Conservation (phyloP, 306 rosid genomes). For the Vicia sativa region DNA sequence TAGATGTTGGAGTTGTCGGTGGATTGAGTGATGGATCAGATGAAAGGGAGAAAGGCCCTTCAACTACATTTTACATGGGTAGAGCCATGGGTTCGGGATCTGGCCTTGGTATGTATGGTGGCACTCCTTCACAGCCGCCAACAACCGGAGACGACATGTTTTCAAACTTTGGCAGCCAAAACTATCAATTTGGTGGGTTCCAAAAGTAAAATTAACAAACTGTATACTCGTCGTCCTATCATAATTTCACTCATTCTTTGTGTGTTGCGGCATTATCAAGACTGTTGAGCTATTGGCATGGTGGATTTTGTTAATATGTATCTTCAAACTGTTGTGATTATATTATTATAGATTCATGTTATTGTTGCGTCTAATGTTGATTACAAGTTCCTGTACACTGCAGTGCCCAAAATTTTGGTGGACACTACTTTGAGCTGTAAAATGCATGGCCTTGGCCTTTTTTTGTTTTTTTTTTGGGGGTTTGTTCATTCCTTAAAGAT, state of each 20-base stretch:
- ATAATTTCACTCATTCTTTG: constrained; percentile 45
- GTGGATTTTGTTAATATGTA: constrained; percentile 44
- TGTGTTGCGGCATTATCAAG: constrained; percentile 37
- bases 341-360: constrained; percentile 29
- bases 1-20: constrained; percentile 84
- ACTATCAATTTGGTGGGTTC: constrained; percentile 74
- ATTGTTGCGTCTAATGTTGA: constrained; percentile 19
- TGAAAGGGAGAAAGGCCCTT: constrained; percentile 78
- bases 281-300: constrained; percentile 44
- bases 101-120: constrained; percentile 74
- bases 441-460: constrained; percentile 19
- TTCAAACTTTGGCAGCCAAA: constrained; percentile 63
- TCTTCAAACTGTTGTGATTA: constrained; percentile 29
- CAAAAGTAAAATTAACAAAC: constrained; percentile 61
- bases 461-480: not conserved
- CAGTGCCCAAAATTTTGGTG: constrained; percentile 36
- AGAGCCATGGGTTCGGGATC: constrained; percentile 95
- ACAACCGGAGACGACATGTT: constrained; percentile 63
- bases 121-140: constrained; percentile 62
- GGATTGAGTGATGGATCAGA: constrained; percentile 73
- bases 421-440: constrained; percentile 39
- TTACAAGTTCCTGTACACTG: constrained; percentile 32
- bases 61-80: constrained; percentile 78
- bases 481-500: not conserved
- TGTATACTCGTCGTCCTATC: constrained; percentile 5